These are phyloP conservation scores for Fusarium aywerte DNA, from an alignment of 2,329 filamentous ascomycete species.

Conservation along the genomic window DNA sequence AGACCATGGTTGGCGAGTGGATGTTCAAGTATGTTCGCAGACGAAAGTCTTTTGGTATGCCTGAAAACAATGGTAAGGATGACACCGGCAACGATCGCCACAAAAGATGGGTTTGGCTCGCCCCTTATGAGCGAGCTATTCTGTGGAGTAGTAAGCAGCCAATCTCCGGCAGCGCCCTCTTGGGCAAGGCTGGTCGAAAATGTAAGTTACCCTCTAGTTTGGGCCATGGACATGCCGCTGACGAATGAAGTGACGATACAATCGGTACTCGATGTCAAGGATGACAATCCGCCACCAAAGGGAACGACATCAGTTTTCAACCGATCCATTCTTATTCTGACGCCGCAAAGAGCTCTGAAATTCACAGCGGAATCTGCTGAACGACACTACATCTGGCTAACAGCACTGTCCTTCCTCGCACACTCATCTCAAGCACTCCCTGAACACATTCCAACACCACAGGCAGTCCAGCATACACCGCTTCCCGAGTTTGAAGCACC, in stretches of 20 bases:
- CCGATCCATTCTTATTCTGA: conserved; percentile 93
- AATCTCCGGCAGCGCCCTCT: conserved; percentile 82
- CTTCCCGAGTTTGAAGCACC: conserved; percentile 64
- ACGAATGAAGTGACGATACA: conserved; percentile 81
- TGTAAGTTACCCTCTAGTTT: conserved; percentile 67
- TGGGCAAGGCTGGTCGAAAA: conserved; percentile 96
- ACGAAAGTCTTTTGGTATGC: conserved; percentile 89
- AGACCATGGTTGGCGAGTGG: conserved; percentile 98
- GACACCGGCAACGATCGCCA: conserved; percentile 82
- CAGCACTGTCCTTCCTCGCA: conserved; percentile 91
- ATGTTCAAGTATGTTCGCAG: conserved; percentile 92
- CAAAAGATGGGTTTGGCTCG: conserved; percentile 98
- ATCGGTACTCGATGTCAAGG: conserved; percentile 96
- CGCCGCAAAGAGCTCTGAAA: conserved; percentile 91
- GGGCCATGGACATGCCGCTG: conserved; percentile 43
- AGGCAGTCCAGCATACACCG: conserved; percentile 55
- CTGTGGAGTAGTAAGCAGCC: conserved; percentile 99
- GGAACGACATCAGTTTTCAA: conserved; percentile 77
- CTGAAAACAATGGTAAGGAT: conserved; percentile 73
- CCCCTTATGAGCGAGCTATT: conserved; percentile 93
- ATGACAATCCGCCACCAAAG: conserved; percentile 87
- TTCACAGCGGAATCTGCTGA: conserved; percentile 88
- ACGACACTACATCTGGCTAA: conserved; percentile 94
- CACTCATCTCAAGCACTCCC: conserved; percentile 86
- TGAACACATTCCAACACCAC: conserved; percentile 70